Base-by-base conservation (phyloP, 371 early-diverging fungal genomes). In the Rhizopus delemar region DNA sequence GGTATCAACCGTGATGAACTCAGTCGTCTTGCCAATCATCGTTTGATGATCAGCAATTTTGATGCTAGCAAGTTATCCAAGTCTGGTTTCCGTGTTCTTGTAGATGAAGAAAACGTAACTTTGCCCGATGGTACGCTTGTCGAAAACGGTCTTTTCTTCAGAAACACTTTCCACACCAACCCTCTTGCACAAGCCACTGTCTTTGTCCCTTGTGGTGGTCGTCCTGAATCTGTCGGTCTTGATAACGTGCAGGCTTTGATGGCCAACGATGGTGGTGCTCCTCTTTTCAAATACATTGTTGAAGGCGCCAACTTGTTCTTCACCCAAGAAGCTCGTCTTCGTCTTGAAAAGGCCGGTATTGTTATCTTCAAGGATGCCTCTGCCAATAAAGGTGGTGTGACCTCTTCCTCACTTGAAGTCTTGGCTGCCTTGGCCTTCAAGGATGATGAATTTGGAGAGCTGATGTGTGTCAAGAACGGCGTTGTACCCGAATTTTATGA, bases 271-370 rank as follows among this genome's bases (percentile, higher is more conserved):
- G 91, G 92, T 52, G 93, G 93, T 56, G 79, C 84, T 38, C 90
- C 95, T 8, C 79, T 91, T n/a, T 98, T 94, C 91, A 98, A 98
- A 85, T 98, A 96, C 77, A 89, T 98, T 73, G 97, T 97, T 33
- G 98, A 98, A 73, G 98, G 98, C 63, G 98, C 98, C 73, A 98
- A 98, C 81, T 76, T 98, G 61, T 98, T 98, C 91, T 93, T 98
- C 64, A 98, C 98, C 0, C 98, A 94, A 73, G 98, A 97, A 69
- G 98, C 98, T 8, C 93, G 98, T 75, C 84, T 97, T 46, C 91
- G 93, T 33, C 83, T 98, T 31, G 98, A 98, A 65, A 92, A 94
- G 73, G 89, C 93, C 36, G 98, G 98, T 53, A 89, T 87, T 46
- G 78, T 94, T 38, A 86, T 97, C 62, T 95, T 96, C 87, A 98